Percentiles rank a stretch among this genome's conserved stretches.
Evolutionary conservation across 2,329 filamentous ascomycete genomes (phyloP).

Genomic region (Orbilia javanica): DNA sequence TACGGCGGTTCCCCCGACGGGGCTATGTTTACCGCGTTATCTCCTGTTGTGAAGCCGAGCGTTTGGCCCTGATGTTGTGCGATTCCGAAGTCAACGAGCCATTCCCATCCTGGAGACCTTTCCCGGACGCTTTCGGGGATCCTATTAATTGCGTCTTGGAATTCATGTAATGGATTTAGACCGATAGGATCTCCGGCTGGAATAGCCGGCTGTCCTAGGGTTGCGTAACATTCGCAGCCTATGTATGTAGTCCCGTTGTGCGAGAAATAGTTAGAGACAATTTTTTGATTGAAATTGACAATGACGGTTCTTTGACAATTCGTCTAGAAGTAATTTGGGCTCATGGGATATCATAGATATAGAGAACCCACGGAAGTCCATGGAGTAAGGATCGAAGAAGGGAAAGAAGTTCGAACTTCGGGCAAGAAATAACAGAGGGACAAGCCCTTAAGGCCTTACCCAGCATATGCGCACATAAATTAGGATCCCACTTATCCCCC

Average conservation of each 20-base stretch:
- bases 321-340: no score
- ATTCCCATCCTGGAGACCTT: background rate
- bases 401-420: no score
- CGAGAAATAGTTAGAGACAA: no score
- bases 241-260: background rate
- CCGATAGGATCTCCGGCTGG: background rate
- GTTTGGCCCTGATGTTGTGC: background rate
- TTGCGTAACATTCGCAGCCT: background rate
- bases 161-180: background rate
- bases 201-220: background rate
- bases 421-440: no score
- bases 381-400: no score
- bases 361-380: no score
- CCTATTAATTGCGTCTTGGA: background rate
- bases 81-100: background rate
- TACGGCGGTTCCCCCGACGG: background rate
- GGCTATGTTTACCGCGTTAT: background rate
- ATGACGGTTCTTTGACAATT: no score
- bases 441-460: background rate
- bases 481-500: background rate
- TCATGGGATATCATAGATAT: no score
- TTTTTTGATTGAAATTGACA: no score
- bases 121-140: background rate
- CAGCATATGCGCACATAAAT: background rate
- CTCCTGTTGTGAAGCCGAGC: background rate